A percentile compares a stretch with the other conserved stretches of the same genome.
Evolutionary conservation across 306 rosid species (phyloP).

Genomic region (Hylodesmum podocarpum): DNA sequence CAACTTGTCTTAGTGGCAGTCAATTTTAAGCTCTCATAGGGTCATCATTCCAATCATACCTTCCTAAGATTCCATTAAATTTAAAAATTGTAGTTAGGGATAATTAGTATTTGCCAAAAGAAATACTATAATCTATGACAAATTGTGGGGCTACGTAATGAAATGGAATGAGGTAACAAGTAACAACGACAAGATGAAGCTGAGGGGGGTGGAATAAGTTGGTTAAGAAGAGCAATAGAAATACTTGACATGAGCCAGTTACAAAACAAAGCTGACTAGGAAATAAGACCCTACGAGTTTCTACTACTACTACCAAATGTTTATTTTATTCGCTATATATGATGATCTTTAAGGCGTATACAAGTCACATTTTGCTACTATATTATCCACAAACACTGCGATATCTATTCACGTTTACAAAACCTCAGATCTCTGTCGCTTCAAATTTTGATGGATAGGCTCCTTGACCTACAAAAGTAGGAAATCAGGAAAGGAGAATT

Average conservation of each 20-base stretch:
- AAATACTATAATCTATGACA: neutral
- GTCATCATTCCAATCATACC: constrained; percentile 13
- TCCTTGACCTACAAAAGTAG: constrained; percentile 73
- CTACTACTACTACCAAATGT: neutral
- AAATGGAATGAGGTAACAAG: neutral
- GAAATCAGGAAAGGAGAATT: neutral
- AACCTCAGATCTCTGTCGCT: constrained; percentile 78
- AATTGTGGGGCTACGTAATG: neutral
- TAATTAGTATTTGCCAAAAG: neutral
- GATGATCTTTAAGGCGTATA: neutral
- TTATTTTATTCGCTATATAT: constrained; percentile 1
- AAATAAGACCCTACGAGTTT: neutral
- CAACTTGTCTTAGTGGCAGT: constrained; percentile 1
- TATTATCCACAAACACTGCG: constrained; percentile 5
- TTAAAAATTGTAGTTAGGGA: neutral
- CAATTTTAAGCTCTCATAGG: neutral
- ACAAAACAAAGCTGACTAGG: neutral
- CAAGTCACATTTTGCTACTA: neutral
- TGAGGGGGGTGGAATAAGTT: neutral
- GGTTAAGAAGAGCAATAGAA: too few species aligned
- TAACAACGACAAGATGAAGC: neutral
- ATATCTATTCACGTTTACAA: constrained; percentile 28
- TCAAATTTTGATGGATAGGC: constrained; percentile 73
- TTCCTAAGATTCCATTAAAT: neutral
- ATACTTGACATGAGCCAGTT: neutral